Evolutionary conservation across 805 yeast genomes (phyloP).

Genomic region (Hanseniaspora nectarophila): DNA sequence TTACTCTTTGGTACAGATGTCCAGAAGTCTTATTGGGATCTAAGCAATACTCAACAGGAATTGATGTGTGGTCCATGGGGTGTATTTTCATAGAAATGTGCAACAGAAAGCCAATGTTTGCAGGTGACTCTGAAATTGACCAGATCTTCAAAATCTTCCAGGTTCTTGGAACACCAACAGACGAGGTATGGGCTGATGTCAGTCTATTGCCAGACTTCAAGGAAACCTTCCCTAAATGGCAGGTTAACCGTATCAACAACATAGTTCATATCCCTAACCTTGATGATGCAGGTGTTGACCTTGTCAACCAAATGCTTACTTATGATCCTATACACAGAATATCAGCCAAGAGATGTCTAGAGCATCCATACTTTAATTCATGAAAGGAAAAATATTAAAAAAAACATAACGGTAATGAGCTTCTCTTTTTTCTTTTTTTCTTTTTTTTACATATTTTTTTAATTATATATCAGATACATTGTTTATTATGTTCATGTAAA

Average conservation of each 20-base stretch:
- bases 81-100: constrained; percentile 97
- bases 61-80: constrained; percentile 98
- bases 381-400: constrained; percentile 15
- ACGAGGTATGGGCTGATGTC: constrained; percentile 95
- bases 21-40: constrained; percentile 94
- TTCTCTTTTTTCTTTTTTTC: no score
- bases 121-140: constrained; percentile 93
- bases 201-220: constrained; percentile 79
- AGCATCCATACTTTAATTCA: constrained; percentile 51
- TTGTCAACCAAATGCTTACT: constrained; percentile 63
- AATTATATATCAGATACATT: constrained; percentile 9
- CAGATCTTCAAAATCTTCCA: constrained; percentile 85
- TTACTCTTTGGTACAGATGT: constrained; percentile 94
- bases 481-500: constrained; percentile 1
- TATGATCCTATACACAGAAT: constrained; percentile 91
- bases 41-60: constrained; percentile 88
- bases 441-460: no score
- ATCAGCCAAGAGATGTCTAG: constrained; percentile 83
- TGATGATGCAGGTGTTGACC: constrained; percentile 73
- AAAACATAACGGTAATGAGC: no score
- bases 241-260: constrained; percentile 76
- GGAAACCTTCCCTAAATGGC: constrained; percentile 69
- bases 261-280: constrained; percentile 53
- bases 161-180: constrained; percentile 93
- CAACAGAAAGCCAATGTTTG: constrained; percentile 92